Percentiles rank a stretch among this genome's conserved stretches.
These are phyloP conservation scores for Heteromeles arbutifolia DNA, from an alignment of 306 rosid species.

Conservation along the genomic window DNA sequence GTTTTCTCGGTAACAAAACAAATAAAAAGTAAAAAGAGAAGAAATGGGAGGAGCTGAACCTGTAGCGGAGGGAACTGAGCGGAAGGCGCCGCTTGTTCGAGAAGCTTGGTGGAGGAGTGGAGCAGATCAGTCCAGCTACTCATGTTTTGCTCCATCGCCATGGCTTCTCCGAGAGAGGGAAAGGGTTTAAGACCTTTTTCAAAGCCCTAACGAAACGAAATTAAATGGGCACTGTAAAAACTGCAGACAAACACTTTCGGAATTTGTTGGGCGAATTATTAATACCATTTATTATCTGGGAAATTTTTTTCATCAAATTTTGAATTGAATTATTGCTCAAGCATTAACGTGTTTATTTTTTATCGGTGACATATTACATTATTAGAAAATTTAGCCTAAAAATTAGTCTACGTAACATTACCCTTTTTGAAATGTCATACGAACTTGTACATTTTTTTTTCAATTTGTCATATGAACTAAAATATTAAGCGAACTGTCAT, in stretches of 20 bases:
- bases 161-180: constrained; percentile 19
- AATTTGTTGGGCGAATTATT: too few species aligned
- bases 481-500: too few species aligned
- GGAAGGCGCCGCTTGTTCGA: constrained; percentile 94
- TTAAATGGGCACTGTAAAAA: neutral
- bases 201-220: constrained; percentile 25
- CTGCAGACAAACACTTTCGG: neutral
- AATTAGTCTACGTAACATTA: too few species aligned
- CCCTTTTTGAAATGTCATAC: too few species aligned
- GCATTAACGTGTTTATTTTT: too few species aligned
- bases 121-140: constrained; percentile 79
- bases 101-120: constrained; percentile 94
- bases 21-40: neutral
- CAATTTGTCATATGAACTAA: too few species aligned
- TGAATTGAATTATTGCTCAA: too few species aligned
- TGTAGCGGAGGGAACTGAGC: constrained; percentile 98
- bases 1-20: constrained; percentile 11
- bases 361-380: too few species aligned
- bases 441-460: too few species aligned
- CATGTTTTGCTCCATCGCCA: constrained; percentile 69
- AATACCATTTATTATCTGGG: too few species aligned
- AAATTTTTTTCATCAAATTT: too few species aligned
- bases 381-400: too few species aligned
- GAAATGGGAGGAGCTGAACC: constrained; percentile 32
- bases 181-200: constrained; percentile 9